These are phyloP conservation scores for Lipomyces yamadae DNA, from an alignment of 805 yeast species.

Conservation along the genomic window DNA sequence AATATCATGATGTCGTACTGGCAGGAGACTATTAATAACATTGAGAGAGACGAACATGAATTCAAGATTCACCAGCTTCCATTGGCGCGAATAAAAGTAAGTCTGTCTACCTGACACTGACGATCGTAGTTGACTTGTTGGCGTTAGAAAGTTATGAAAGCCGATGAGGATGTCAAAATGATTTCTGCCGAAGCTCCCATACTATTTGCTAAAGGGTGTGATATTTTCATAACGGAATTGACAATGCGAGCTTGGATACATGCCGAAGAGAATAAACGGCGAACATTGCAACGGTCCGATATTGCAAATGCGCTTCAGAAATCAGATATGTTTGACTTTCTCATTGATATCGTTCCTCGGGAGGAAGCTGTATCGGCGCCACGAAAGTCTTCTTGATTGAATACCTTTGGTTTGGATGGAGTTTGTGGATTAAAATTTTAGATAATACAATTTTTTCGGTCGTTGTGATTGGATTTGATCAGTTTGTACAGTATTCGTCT, in stretches of 20 bases:
- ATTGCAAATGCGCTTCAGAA: constrained; percentile 94
- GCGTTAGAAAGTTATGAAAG: constrained; percentile 38
- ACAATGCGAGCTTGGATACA: constrained; percentile 99
- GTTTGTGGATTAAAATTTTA: not conserved
- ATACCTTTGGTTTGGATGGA: not conserved
- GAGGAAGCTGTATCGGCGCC: constrained; percentile 58
- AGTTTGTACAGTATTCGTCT: constrained; percentile 2
- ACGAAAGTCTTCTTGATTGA: constrained; percentile 18
- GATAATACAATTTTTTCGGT: not conserved
- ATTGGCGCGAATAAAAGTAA: constrained; percentile 88
- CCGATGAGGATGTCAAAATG: constrained; percentile 78
- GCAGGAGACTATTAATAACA: constrained; percentile 92
- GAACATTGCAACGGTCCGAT: constrained; percentile 92
- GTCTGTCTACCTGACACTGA: not conserved
- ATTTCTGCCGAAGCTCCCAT: constrained; percentile 98
- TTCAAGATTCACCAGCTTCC: constrained; percentile 95
- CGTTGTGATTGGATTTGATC: not conserved
- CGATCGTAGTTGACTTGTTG: not conserved
- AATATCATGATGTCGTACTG: constrained; percentile 94
- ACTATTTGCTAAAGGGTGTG: constrained; percentile 96
- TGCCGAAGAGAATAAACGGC: constrained; percentile 92
- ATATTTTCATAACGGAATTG: constrained; percentile 91
- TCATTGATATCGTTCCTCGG: constrained; percentile 94
- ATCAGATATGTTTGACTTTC: constrained; percentile 95
- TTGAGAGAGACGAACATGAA: constrained; percentile 87